A percentile compares a stretch with the other conserved stretches of the same genome.
phyloP scores from a whole-genome alignment of 352 stramenopile species.

The Phytophthora pinifolia region DNA sequence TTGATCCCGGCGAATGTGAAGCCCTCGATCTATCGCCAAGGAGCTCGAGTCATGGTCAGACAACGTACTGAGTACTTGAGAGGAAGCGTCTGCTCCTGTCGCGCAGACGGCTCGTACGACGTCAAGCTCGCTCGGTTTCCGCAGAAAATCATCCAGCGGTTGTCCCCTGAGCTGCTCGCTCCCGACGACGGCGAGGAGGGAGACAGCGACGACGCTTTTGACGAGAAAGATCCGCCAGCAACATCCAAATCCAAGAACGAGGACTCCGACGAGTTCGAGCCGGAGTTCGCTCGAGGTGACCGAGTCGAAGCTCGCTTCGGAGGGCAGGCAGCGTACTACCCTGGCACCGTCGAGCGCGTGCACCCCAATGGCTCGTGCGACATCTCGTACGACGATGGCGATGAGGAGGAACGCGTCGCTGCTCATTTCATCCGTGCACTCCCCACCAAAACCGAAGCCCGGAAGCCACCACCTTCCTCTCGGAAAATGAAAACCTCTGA shows the following conservation, averaged over 20 bases:
- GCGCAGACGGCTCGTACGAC: slow-evolving; percentile 58
- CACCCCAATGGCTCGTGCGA: slow-evolving; percentile 57
- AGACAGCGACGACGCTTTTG: slow-evolving; percentile 24
- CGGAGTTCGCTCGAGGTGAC: slow-evolving; percentile 56
- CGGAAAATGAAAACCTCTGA: slow-evolving; percentile 13
- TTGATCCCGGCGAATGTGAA: slow-evolving; percentile 26
- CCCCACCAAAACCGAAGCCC: slow-evolving; percentile 1
- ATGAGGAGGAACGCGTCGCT: slow-evolving; percentile 59
- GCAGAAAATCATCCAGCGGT: slow-evolving; percentile 30
- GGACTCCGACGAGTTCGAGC: slow-evolving; percentile 38
- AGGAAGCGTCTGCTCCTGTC: slow-evolving; percentile 38
- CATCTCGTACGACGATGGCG: slow-evolving; percentile 74
- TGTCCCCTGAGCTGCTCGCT: slow-evolving; percentile 47
- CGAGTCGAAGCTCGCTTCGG: slow-evolving; percentile 66
- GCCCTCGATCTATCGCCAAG: slow-evolving; percentile 36
- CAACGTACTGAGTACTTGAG: slow-evolving; percentile 57
- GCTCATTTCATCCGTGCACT: slow-evolving; percentile 40
- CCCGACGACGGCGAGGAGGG: slow-evolving; percentile 42
- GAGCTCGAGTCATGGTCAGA: slow-evolving; percentile 50
- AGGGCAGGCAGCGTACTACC: slow-evolving; percentile 47
- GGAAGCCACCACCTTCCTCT: neutral
- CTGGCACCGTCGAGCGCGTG: slow-evolving; percentile 49
- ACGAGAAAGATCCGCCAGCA: slow-evolving; percentile 15
- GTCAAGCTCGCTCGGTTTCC: slow-evolving; percentile 32
- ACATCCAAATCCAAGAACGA: slow-evolving; percentile 21